Evolutionary conservation across 768 basidiomycete genomes (phyloP).

Genomic region (Boletus fagicola): DNA sequence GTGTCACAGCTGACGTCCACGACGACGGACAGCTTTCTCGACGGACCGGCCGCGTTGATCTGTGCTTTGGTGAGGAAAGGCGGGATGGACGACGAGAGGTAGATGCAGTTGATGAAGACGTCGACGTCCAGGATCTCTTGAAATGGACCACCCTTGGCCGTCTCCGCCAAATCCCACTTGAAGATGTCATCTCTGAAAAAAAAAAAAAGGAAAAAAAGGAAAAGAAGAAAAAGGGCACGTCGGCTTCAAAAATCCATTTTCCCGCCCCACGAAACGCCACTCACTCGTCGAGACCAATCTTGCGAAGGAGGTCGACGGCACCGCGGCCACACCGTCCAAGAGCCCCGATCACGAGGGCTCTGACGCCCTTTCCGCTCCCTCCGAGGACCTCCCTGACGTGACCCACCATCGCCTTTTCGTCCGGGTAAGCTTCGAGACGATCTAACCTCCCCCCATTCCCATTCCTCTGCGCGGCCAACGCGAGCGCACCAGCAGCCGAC

Average conservation of each 20-base stretch:
- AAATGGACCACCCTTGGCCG: constrained; percentile 95
- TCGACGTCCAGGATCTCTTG: constrained; percentile 93
- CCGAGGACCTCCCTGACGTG: constrained; percentile 66
- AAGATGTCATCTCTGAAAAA: constrained; percentile 76
- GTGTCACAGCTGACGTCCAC: constrained; percentile 99
- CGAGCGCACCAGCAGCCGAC: constrained; percentile 87
- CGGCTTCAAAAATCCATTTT: background rate
- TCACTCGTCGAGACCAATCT: constrained; percentile 92
- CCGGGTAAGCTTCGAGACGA: constrained; percentile 72
- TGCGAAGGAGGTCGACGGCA: constrained; percentile 92
- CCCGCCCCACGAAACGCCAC: constrained; percentile 30
- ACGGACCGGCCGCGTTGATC: constrained; percentile 67
- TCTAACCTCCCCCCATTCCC: constrained; percentile 63
- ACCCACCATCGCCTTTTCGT: constrained; percentile 81
- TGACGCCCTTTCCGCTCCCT: constrained; percentile 68
- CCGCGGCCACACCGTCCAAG: constrained; percentile 93
- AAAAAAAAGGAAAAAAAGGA: background rate
- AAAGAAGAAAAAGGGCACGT: no score
- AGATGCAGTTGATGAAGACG: constrained; percentile 99
- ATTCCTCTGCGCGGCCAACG: constrained; percentile 63
- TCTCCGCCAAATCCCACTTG: constrained; percentile 98
- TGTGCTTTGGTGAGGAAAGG: constrained; percentile 74
- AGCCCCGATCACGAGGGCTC: constrained; percentile 93
- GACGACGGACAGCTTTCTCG: constrained; percentile 71
- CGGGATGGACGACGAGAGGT: constrained; percentile 82